Evolutionary conservation across 345 rosid genomes (phyloP).

Genomic region (Adansonia digitata): DNA sequence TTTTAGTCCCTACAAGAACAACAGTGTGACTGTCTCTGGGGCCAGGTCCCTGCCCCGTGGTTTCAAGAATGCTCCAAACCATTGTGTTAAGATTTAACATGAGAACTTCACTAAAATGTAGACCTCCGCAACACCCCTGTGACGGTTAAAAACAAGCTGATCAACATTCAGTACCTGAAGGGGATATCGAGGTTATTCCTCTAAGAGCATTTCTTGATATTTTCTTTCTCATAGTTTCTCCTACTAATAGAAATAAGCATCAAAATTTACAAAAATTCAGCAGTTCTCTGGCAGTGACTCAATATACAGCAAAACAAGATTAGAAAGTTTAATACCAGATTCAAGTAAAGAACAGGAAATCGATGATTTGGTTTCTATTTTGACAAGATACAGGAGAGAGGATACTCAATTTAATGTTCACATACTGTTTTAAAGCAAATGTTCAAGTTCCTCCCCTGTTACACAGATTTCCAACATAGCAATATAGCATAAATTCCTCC

Average conservation of each 20-base stretch:
- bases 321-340: neutral
- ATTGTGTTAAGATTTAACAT: constrained; percentile 44
- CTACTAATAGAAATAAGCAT: neutral
- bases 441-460: neutral
- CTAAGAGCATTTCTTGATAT: neutral
- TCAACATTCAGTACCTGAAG: neutral
- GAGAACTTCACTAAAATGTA: constrained; percentile 66
- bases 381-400: neutral
- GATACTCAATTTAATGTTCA: neutral
- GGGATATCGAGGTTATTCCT: neutral
- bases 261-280: neutral
- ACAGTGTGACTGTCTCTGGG: constrained; percentile 79
- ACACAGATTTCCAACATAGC: neutral
- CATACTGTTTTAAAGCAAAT: neutral
- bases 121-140: constrained; percentile 76
- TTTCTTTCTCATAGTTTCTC: neutral
- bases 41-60: constrained; percentile 65
- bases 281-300: neutral
- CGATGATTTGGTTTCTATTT: neutral
- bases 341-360: neutral
- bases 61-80: constrained; percentile 47
- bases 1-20: constrained; percentile 47
- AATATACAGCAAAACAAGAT: neutral
- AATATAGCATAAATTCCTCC: neutral
- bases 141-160: neutral